Evolutionary conservation across 306 rosid genomes (phyloP).

Genomic region (Trifolium subterraneum): DNA sequence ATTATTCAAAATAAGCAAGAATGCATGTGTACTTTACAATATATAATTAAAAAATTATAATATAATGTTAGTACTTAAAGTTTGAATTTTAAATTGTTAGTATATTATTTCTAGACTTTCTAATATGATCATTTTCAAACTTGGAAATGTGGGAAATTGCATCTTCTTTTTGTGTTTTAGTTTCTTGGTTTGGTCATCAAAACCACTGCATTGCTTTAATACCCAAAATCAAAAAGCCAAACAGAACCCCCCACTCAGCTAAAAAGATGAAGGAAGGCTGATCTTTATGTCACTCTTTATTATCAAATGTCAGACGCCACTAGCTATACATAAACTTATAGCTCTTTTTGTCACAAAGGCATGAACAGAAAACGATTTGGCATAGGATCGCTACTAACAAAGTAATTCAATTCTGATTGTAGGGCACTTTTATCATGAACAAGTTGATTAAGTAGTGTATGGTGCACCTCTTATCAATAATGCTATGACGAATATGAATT

Average conservation of each 20-base stretch:
- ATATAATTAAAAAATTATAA: no score
- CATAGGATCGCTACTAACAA: no score
- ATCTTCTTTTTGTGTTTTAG: conserved; percentile 22
- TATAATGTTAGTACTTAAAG: no score
- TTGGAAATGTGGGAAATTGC: conserved; percentile 27
- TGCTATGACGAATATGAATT: no score
- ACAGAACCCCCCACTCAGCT: conserved; percentile 40
- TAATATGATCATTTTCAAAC: conserved; percentile 25
- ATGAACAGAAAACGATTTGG: conserved; percentile 26
- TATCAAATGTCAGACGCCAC: conserved; percentile 47
- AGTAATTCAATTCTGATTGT: no score
- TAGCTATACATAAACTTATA: not conserved
- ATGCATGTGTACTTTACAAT: no score
- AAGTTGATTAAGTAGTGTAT: no score
- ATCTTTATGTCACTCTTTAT: conserved; percentile 16
- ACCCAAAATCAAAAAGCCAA: conserved; percentile 36
- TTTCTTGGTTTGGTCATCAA: conserved; percentile 40
- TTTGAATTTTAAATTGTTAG: no score
- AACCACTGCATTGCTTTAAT: conserved; percentile 34
- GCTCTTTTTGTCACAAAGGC: conserved; percentile 22
- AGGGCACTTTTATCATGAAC: no score
- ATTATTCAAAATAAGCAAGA: no score
- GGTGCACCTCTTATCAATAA: no score
- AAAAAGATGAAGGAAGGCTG: conserved; percentile 45
- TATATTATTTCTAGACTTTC: conserved; percentile 33